Conservation (phyloP, 805 yeast genomes). For the Yamadazyma tumulicola region DNA sequence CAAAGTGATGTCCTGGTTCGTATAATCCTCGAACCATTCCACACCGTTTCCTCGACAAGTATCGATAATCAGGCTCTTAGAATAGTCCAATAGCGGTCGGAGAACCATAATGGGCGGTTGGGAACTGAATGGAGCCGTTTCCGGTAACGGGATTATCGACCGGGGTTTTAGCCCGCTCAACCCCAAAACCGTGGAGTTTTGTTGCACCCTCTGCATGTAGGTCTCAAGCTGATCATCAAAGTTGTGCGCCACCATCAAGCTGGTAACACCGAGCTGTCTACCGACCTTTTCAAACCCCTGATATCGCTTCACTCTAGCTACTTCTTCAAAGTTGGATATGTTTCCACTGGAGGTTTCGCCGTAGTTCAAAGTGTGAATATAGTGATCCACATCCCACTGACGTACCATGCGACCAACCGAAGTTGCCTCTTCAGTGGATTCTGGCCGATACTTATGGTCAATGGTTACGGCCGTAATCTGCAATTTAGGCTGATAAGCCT, state of each 20-base stretch:
- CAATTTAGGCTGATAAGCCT: conserved; percentile 23
- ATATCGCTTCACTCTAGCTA: conserved; percentile 57
- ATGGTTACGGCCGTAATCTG: conserved; percentile 56
- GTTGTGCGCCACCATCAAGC: conserved; percentile 65
- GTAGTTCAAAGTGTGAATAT: conserved; percentile 24
- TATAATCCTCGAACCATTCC: conserved; percentile 68
- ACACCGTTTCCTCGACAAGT: conserved; percentile 42
- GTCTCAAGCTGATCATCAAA: conserved; percentile 73
- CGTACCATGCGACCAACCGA: conserved; percentile 29
- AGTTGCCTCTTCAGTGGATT: conserved; percentile 48
- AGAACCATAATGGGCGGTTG: conserved; percentile 20
- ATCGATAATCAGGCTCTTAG: conserved; percentile 43
- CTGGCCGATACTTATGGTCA: conserved; percentile 56
- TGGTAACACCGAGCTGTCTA: conserved; percentile 20
- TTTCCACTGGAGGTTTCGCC: conserved; percentile 20
- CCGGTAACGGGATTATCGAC: conserved; percentile 25
- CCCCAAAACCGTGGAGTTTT: conserved; percentile 47
- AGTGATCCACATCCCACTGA: conserved; percentile 34
- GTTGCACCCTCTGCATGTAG: conserved; percentile 49
- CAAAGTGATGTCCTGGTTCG: conserved; percentile 52
- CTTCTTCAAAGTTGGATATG: conserved; percentile 49
- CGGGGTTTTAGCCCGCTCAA: conserved; percentile 48
- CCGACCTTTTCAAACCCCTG: conserved; percentile 42
- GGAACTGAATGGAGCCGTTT: conserved; percentile 14
- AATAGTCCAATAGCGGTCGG: conserved; percentile 52